These are phyloP conservation scores for Ogataea populi-albae DNA, from an alignment of 805 yeast species.

Conservation along the genomic window DNA sequence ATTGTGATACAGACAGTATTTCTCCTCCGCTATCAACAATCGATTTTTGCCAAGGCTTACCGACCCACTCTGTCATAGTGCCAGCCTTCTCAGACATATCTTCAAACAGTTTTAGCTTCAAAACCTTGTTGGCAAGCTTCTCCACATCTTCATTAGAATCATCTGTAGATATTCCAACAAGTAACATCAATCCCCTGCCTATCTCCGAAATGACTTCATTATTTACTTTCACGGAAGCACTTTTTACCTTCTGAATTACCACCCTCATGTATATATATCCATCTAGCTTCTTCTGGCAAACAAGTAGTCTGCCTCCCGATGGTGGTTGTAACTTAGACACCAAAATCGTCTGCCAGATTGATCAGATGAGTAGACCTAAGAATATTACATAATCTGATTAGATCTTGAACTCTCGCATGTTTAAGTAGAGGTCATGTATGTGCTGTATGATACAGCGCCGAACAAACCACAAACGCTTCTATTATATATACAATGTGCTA, in stretches of 20 bases:
- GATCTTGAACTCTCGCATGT: too few relatives aligned
- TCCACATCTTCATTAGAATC: slow-evolving; percentile 76
- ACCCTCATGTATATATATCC: too few relatives aligned
- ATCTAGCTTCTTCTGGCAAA: too few relatives aligned
- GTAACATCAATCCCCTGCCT: slow-evolving; percentile 67
- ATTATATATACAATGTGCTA: neutral
- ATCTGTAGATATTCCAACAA: slow-evolving; percentile 79
- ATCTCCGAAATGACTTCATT: slow-evolving; percentile 69
- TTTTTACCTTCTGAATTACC: slow-evolving; percentile 84
- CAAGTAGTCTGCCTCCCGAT: too few relatives aligned
- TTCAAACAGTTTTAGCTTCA: slow-evolving; percentile 71
- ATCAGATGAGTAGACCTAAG: too few relatives aligned
- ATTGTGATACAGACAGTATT: slow-evolving; percentile 86
- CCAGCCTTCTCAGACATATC: slow-evolving; percentile 35
- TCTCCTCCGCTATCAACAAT: slow-evolving; percentile 66
- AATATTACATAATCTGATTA: too few relatives aligned
- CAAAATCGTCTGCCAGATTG: too few relatives aligned
- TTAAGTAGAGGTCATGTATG: too few relatives aligned
- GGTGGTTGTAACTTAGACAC: too few relatives aligned
- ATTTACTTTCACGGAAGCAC: slow-evolving; percentile 87
- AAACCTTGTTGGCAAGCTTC: slow-evolving; percentile 63
- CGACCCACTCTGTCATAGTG: slow-evolving; percentile 51
- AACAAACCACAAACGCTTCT: too few relatives aligned
- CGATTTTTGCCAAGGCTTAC: slow-evolving; percentile 74
- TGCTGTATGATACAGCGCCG: too few relatives aligned